Base-by-base conservation (phyloP, 2,329 filamentous ascomycete species). In the Fusarium neocosmosporiellum region DNA sequence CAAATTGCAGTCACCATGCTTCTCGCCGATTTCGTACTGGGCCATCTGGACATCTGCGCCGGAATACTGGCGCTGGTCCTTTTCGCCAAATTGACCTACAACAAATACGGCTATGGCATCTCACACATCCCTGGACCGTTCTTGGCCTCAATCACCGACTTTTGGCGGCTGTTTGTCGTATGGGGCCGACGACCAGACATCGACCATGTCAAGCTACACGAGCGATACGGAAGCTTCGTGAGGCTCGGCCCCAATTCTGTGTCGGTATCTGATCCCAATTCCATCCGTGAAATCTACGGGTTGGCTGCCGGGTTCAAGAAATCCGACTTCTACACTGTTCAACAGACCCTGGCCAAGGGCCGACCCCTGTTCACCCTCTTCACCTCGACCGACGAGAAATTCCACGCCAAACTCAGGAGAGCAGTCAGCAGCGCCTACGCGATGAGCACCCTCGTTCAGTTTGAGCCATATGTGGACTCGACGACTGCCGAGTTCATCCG, bases 151-250 rank as follows among this genome's bases (percentile, higher is more conserved):
- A 46, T 68, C 4, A 70, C 37, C 1, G 70, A 73, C 2, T 18
- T 64, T 13, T 73, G 71, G 71, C 57, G 71, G 4, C 48, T 73
- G 11, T 39, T 66, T 1, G 41, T 68, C 9, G 71, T 72, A 0
- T 68, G 65, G 53, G 29, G 61, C 13, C 63, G 67, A 11, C 53
- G 71, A 33, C 64, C 71, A 18, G 70, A 73, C 0, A 9, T 70
- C n/a, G 46, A 43, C 5, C 71, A 73, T 5, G 60, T 73, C 18
- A n/a, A 43, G 9, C 53, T 73, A 0, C 71, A 73, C n/a, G 53
- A 66, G 2, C 63, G 46, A 14, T 53, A 71, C 16, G 70, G 70
- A 1, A 39, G 16, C 6, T 27, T 69, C 2, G 70, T 73, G 5
- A 58, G 71, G 34, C 34, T 73, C 3, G 71, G 71, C 0, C 71